Evolutionary conservation across 202 grass and related monocot species (phyloP).

Genomic region (Schoenoplectus triqueter): DNA sequence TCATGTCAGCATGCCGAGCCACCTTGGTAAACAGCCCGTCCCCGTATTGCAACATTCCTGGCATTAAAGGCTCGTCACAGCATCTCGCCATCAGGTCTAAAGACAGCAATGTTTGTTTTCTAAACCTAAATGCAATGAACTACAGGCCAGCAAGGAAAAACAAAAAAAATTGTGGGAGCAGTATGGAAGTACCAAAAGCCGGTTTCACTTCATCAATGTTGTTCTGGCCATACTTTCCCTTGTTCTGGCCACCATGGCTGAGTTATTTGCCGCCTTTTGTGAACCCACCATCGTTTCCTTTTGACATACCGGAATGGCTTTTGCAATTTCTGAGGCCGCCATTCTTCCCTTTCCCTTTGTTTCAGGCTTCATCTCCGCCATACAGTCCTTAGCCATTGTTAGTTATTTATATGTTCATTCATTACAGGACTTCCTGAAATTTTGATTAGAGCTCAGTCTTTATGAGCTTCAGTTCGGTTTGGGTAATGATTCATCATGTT

Average conservation of each 20-base stretch:
- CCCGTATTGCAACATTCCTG: constrained; percentile 72
- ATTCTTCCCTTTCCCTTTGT: constrained; percentile 67
- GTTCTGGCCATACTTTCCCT: constrained; percentile 87
- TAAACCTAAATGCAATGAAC: constrained; percentile 96
- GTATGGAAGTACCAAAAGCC: not conserved
- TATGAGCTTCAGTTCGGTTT: constrained; percentile 28
- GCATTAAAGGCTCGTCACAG: constrained; percentile 61
- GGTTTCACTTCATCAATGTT: constrained; percentile 54
- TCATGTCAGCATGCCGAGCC: constrained; percentile 80
- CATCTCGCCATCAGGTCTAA: constrained; percentile 74
- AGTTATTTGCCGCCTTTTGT: constrained; percentile 48
- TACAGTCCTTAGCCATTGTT: constrained; percentile 31
- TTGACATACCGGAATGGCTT: constrained; percentile 68
- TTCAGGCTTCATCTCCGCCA: constrained; percentile 47
- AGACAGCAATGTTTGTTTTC: constrained; percentile 66
- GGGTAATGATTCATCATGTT: not conserved
- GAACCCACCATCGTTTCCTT: constrained; percentile 43
- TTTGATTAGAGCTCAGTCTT: constrained; percentile 13
- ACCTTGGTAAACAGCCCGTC: constrained; percentile 70
- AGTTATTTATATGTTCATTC: not conserved
- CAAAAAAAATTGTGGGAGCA: constrained; percentile 42
- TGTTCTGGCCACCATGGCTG: constrained; percentile 63
- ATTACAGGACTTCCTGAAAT: constrained; percentile 26
- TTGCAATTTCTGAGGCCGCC: constrained; percentile 76
- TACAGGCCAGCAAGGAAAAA: constrained; percentile 68